These are phyloP conservation scores for Trichophyton simii DNA, from an alignment of 2,329 filamentous ascomycete species.

Conservation along the genomic window DNA sequence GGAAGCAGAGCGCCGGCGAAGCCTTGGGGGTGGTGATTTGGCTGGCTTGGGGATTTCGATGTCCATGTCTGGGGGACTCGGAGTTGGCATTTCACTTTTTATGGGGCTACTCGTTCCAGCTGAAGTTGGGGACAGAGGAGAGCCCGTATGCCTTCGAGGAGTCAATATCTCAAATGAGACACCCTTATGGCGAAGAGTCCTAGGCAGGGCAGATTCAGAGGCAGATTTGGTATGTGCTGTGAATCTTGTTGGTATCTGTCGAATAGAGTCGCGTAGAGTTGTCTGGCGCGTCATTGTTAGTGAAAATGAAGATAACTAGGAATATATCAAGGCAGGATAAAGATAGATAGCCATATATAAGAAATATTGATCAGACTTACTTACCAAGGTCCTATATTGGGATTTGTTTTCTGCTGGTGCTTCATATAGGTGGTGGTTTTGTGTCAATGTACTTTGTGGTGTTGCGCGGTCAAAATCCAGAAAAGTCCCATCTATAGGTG, in stretches of 20 bases:
- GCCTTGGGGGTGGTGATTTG: background rate
- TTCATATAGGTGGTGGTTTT: background rate
- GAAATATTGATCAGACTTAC: slow-evolving; percentile 7
- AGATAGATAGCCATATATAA: background rate
- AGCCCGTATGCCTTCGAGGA: slow-evolving; percentile 6
- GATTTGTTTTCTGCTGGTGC: background rate
- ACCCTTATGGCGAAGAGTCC: slow-evolving; percentile 11
- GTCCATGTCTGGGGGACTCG: background rate
- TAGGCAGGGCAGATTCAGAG: slow-evolving; percentile 9
- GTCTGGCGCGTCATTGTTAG: slow-evolving; percentile 13
- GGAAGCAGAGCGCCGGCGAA: slow-evolving; percentile 6
- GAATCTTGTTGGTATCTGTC: slow-evolving; percentile 11
- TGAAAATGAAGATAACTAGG: background rate
- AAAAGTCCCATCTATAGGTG: background rate
- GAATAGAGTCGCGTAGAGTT: slow-evolving; percentile 10
- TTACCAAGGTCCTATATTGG: slow-evolving; percentile 9
- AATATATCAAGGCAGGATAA: background rate
- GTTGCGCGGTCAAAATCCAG: background rate
- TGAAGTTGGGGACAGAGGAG: background rate
- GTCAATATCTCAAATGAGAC: slow-evolving; percentile 15
- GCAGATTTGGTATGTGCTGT: slow-evolving; percentile 9
- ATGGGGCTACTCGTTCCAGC: background rate
- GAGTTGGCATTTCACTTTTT: background rate
- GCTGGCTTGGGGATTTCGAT: background rate
- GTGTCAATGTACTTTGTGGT: background rate